Conservation (phyloP, 2,329 filamentous ascomycete species). For the Ustilaginoidea virens region DNA sequence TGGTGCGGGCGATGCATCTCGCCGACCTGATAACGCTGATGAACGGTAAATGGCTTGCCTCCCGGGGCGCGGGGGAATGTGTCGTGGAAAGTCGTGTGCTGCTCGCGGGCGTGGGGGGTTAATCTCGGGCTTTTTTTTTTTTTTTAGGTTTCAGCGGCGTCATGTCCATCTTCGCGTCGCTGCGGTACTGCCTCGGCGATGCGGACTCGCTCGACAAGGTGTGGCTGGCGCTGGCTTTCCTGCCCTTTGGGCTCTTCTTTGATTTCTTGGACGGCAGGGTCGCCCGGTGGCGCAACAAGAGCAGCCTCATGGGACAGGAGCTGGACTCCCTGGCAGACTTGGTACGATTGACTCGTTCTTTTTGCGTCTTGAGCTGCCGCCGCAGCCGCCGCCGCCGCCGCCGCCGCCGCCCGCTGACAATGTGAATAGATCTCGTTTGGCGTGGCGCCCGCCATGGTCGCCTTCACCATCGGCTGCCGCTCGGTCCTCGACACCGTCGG, state of each 20-base stretch:
- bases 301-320: conserved; percentile 94
- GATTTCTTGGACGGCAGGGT: conserved; percentile 98
- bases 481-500: conserved; percentile 67
- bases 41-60: conserved; percentile 38
- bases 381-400: no score
- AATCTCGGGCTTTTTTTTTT: no score
- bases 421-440: conserved; percentile 99
- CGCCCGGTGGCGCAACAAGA: conserved; percentile 91
- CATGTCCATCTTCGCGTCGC: conserved; percentile 89
- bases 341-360: conserved; percentile 51
- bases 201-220: conserved; percentile 50
- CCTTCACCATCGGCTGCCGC: conserved; percentile 79
- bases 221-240: conserved; percentile 70
- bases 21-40: conserved; percentile 73
- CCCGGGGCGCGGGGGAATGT: no score
- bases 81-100: no score
- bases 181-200: conserved; percentile 78
- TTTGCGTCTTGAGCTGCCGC: no score
- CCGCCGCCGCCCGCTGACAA: not conserved
- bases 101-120: no score
- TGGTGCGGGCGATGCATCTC: conserved; percentile 56
- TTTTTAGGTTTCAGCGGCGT: conserved; percentile 65
- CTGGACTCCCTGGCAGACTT: conserved; percentile 89
- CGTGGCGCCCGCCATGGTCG: conserved; percentile 71
- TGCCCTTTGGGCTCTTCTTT: conserved; percentile 90